Conservation (phyloP, 2,329 filamentous ascomycete genomes). For the Biscogniauxia sp. region DNA sequence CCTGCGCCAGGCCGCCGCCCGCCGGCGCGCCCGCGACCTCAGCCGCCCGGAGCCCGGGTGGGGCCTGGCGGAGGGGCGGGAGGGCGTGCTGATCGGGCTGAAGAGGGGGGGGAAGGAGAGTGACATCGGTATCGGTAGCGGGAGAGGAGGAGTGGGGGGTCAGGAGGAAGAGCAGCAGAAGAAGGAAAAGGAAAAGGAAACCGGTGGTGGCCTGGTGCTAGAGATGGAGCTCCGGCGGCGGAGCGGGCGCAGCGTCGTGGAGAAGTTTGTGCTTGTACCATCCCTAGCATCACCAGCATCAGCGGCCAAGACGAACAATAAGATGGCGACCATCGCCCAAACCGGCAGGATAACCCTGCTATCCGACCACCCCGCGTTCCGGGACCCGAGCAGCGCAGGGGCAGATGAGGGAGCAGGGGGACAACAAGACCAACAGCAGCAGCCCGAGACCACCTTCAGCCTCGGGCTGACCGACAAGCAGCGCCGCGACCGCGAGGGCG, state of each 20-base stretch:
- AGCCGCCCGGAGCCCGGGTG: conserved; percentile 74
- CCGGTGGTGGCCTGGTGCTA: conserved; percentile 60
- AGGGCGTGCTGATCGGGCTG: conserved; percentile 74
- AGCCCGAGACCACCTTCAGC: conserved; percentile 76
- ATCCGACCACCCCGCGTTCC: conserved; percentile 73
- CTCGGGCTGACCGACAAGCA: conserved; percentile 89
- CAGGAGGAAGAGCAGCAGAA: conserved; percentile 21
- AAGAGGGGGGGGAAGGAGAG: conserved; percentile 39
- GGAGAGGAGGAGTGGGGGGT: too few relatives aligned
- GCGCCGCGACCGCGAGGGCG: conserved; percentile 77
- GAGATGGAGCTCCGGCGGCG: conserved; percentile 84
- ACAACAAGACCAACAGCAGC: conserved; percentile 35
- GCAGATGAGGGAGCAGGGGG: conserved; percentile 31
- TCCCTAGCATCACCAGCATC: background rate
- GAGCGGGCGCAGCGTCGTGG: conserved; percentile 73
- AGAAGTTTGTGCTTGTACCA: conserved; percentile 57
- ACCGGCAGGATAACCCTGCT: conserved; percentile 58
- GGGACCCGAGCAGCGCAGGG: conserved; percentile 35
- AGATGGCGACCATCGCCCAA: conserved; percentile 13
- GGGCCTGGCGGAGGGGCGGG: conserved; percentile 72
- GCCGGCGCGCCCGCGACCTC: conserved; percentile 72
- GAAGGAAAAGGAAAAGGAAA: conserved; percentile 1
- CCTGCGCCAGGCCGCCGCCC: conserved; percentile 70
- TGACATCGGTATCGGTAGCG: too few relatives aligned
- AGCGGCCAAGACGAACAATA: conserved; percentile 10